These are phyloP conservation scores for Colletotrichum kahawae DNA, from an alignment of 2,329 filamentous ascomycete genomes.

Conservation along the genomic window DNA sequence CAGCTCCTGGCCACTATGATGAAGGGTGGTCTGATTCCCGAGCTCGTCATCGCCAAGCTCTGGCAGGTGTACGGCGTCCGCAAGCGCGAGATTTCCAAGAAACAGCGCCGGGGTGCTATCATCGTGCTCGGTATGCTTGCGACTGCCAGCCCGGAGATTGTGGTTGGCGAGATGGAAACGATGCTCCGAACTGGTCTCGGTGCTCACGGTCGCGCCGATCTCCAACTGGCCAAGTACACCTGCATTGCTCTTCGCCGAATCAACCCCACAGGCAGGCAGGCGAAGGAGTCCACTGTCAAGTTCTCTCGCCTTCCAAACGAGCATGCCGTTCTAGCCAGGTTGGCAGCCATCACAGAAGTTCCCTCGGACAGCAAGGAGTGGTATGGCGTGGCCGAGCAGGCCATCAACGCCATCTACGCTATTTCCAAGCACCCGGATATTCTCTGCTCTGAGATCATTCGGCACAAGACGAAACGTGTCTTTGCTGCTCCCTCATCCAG, in stretches of 20 bases:
- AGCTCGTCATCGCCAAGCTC: constrained; percentile 85
- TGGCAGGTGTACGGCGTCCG: constrained; percentile 98
- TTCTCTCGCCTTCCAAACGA: constrained; percentile 87
- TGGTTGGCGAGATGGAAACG: constrained; percentile 92
- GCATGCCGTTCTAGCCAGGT: constrained; percentile 80
- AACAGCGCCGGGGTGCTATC: constrained; percentile 89
- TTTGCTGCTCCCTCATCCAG: constrained; percentile 55
- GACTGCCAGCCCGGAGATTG: constrained; percentile 88
- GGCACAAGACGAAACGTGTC: constrained; percentile 83
- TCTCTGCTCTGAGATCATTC: constrained; percentile 88
- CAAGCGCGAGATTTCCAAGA: constrained; percentile 89
- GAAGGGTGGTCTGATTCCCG: constrained; percentile 86
- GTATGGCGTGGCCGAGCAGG: constrained; percentile 95
- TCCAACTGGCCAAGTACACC: constrained; percentile 91
- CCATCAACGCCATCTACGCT: constrained; percentile 92
- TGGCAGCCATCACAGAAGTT: constrained; percentile 86
- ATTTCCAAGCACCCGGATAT: constrained; percentile 93
- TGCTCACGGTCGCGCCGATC: constrained; percentile 76
- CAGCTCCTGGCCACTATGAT: constrained; percentile 97
- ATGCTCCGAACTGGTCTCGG: constrained; percentile 92
- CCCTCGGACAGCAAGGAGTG: constrained; percentile 92
- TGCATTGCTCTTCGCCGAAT: constrained; percentile 92
- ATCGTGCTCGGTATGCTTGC: constrained; percentile 98
- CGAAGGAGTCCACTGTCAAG: constrained; percentile 71
- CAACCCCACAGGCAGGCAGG: constrained; percentile 81